Conservation (phyloP, 345 rosid species). For the Raphanus raphanistrum region DNA sequence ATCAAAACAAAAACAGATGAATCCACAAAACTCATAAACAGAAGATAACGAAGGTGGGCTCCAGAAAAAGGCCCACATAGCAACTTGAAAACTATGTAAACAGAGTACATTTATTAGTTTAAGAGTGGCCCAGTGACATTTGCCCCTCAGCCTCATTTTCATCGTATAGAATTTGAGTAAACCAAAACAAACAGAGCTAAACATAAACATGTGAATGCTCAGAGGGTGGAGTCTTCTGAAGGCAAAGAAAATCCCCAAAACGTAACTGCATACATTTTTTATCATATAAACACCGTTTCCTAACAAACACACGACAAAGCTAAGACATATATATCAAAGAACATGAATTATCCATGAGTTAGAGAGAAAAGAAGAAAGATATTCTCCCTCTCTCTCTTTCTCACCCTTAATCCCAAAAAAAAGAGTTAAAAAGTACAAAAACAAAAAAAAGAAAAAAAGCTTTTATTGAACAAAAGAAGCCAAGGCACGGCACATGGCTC, state of each 20-base stretch:
- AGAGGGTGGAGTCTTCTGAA: not conserved
- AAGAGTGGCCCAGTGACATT: not conserved
- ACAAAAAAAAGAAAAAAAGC: not conserved
- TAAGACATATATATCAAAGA: conserved; percentile 22
- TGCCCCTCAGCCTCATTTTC: not conserved
- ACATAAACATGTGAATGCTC: not conserved
- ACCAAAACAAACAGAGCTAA: not conserved
- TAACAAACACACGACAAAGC: conserved; percentile 38
- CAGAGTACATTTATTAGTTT: not conserved
- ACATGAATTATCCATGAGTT: conserved; percentile 40
- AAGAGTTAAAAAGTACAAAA: conserved; percentile 13
- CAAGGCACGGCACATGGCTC: conserved; percentile 32
- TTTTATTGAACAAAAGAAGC: conserved; percentile 35
- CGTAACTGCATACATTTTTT: conserved; percentile 26
- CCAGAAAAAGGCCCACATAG: too few species aligned
- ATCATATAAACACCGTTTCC: conserved; percentile 27
- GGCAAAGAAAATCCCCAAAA: conserved; percentile 12
- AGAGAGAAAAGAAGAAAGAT: not conserved
- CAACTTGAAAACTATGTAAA: too few species aligned
- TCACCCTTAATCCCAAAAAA: not conserved
- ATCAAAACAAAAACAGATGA: too few species aligned
- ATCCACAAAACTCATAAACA: too few species aligned
- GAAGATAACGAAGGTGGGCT: too few species aligned
- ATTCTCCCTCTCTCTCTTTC: conserved; percentile 20
- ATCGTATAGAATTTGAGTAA: not conserved